Evolutionary conservation across 352 stramenopile genomes (phyloP).

Genomic region (Phytophthora podocarpi): DNA sequence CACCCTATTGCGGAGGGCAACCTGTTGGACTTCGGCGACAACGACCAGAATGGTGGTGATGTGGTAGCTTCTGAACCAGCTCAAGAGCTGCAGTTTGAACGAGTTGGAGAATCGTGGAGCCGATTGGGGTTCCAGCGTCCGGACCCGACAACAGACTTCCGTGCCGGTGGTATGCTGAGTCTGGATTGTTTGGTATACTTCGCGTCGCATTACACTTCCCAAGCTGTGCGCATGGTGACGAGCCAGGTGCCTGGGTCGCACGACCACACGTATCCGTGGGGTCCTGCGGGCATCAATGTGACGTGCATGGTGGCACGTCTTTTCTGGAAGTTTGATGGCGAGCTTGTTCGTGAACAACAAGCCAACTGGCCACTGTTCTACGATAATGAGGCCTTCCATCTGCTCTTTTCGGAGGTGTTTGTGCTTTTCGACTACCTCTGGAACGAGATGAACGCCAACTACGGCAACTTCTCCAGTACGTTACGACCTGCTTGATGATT

Average conservation of each 20-base stretch:
- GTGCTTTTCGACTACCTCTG: slow-evolving; percentile 85
- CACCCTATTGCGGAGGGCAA: slow-evolving; percentile 34
- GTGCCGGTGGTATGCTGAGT: slow-evolving; percentile 79
- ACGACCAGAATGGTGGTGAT: slow-evolving; percentile 7
- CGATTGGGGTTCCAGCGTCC: slow-evolving; percentile 83
- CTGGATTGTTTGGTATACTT: slow-evolving; percentile 86
- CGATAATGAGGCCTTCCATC: slow-evolving; percentile 70
- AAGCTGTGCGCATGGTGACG: slow-evolving; percentile 78
- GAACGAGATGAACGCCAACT: slow-evolving; percentile 88
- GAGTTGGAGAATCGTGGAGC: slow-evolving; percentile 77
- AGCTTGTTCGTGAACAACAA: slow-evolving; percentile 64
- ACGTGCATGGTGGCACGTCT: slow-evolving; percentile 81
- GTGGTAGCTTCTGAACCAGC: neutral
- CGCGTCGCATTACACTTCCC: slow-evolving; percentile 64
- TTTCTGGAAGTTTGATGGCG: slow-evolving; percentile 84
- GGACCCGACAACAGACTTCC: slow-evolving; percentile 87
- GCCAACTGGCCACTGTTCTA: slow-evolving; percentile 79
- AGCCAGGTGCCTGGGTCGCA: slow-evolving; percentile 80
- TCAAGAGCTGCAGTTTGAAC: slow-evolving; percentile 58
- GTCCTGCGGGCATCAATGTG: slow-evolving; percentile 85
- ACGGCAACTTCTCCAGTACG: slow-evolving; percentile 81
- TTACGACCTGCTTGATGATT: neutral
- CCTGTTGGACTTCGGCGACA: slow-evolving; percentile 28
- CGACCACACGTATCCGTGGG: slow-evolving; percentile 85
- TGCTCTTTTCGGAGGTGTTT: slow-evolving; percentile 85